Percentiles rank a stretch among this genome's conserved stretches.
These are phyloP conservation scores for Ophiostoma populinum DNA, from an alignment of 2,329 filamentous ascomycete genomes.

Conservation along the genomic window DNA sequence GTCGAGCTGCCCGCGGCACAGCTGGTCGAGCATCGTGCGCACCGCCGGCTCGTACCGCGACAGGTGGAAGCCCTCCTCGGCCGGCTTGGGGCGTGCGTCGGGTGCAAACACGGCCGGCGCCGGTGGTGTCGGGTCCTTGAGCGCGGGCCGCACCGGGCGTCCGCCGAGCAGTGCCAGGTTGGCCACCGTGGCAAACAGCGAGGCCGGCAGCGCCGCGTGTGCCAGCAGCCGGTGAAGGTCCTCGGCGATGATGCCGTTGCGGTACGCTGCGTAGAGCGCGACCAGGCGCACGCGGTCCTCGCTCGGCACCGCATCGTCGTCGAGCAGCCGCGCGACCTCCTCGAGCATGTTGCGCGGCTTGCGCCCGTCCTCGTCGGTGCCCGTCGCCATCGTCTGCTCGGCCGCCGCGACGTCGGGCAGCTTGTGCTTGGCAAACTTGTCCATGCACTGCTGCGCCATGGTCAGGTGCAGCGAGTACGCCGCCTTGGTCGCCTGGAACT, in stretches of 20 bases:
- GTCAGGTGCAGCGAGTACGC: slow-evolving; percentile 85
- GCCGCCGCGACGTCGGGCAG: slow-evolving; percentile 72
- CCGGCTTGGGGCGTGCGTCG: slow-evolving; percentile 28
- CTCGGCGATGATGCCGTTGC: slow-evolving; percentile 66
- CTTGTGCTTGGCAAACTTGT: slow-evolving; percentile 70
- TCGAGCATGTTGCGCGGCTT: slow-evolving; percentile 83
- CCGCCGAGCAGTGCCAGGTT: slow-evolving; percentile 75
- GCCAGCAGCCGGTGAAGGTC: slow-evolving; percentile 73
- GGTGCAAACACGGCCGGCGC: slow-evolving; percentile 53
- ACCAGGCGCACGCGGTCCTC: slow-evolving; percentile 72
- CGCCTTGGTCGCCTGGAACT: slow-evolving; percentile 92
- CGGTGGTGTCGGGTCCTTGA: slow-evolving; percentile 61
- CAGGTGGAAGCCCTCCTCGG: slow-evolving; percentile 65
- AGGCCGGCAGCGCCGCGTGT: slow-evolving; percentile 61
- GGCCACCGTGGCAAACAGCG: slow-evolving; percentile 53
- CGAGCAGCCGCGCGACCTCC: slow-evolving; percentile 70
- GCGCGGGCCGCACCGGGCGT: slow-evolving; percentile 39
- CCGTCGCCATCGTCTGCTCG: slow-evolving; percentile 83
- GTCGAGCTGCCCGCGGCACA: slow-evolving; percentile 51
- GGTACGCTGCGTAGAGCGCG: slow-evolving; percentile 69
- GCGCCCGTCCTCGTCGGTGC: slow-evolving; percentile 78
- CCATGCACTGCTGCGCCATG: slow-evolving; percentile 97
- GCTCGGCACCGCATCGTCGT: slow-evolving; percentile 57
- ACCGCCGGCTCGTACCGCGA: slow-evolving; percentile 72
- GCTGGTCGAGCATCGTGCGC: slow-evolving; percentile 65